Percentiles rank a stretch among this genome's conserved stretches.
Evolutionary conservation across 2,329 filamentous ascomycete species (phyloP).

Genomic region (Aspergillus proliferans): DNA sequence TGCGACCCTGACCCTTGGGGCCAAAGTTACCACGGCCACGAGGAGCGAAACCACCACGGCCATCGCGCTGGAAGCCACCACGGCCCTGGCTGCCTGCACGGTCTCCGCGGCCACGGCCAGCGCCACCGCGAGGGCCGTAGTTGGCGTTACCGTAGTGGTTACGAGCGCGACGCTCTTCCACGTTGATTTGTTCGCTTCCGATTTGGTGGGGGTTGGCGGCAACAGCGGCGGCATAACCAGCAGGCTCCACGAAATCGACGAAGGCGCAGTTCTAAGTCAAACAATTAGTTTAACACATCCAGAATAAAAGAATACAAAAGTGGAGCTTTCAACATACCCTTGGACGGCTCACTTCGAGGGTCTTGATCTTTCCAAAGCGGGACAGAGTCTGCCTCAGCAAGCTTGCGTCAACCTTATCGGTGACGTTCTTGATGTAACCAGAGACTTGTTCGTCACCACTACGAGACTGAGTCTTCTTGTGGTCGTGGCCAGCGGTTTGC

Average conservation of each 20-base stretch:
- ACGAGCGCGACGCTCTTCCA: slow-evolving; percentile 84
- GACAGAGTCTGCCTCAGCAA: slow-evolving; percentile 65
- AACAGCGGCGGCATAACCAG: slow-evolving; percentile 77
- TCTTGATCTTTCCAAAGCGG: slow-evolving; percentile 60
- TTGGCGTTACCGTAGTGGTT: slow-evolving; percentile 61
- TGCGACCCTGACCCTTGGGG: slow-evolving; percentile 38
- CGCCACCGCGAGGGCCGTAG: slow-evolving; percentile 55
- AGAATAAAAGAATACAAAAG: neutral
- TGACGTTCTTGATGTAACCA: slow-evolving; percentile 94
- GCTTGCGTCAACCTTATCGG: slow-evolving; percentile 72
- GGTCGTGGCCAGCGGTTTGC: slow-evolving; percentile 74
- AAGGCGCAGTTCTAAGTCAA: slow-evolving; percentile 80
- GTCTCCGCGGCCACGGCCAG: slow-evolving; percentile 63
- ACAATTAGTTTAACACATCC: neutral
- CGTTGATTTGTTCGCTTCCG: slow-evolving; percentile 71
- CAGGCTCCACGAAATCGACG: slow-evolving; percentile 77
- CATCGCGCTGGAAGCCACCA: slow-evolving; percentile 63
- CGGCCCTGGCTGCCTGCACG: slow-evolving; percentile 57
- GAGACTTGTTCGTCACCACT: slow-evolving; percentile 66
- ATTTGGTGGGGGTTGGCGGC: slow-evolving; percentile 80
- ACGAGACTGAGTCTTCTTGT: slow-evolving; percentile 78
- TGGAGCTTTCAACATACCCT: slow-evolving; percentile 59
- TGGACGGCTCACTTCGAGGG: slow-evolving; percentile 58
- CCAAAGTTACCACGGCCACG: slow-evolving; percentile 57
- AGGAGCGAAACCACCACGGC: slow-evolving; percentile 60